Evolutionary conservation across 495 filamentous ascomycete species (phyloP).

Genomic region (Melanomma pulvis-pyrius): DNA sequence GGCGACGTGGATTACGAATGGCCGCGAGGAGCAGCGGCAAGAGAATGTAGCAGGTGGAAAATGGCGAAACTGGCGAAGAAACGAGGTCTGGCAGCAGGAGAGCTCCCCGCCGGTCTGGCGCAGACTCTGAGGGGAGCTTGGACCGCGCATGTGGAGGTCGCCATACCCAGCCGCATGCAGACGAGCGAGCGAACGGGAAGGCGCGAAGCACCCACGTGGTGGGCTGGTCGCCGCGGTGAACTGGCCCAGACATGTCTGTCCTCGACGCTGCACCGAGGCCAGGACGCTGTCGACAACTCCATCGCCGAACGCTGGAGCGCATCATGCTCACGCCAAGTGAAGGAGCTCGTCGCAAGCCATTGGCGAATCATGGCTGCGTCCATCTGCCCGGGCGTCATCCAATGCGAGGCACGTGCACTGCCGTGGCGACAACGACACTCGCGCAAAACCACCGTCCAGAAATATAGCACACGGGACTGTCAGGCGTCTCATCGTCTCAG

Average conservation of each 20-base stretch:
- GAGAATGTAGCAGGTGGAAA: background rate
- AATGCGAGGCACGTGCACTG: background rate
- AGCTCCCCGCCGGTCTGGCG: background rate
- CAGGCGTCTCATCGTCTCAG: background rate
- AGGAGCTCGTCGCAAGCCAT: background rate
- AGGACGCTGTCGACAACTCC: too few species aligned
- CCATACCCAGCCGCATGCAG: background rate
- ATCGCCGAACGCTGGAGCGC: too few species aligned
- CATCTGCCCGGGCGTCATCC: background rate
- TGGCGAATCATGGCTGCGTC: background rate
- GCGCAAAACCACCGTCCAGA: too few species aligned
- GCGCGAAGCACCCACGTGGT: background rate
- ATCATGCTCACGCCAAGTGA: background rate
- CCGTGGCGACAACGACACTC: background rate
- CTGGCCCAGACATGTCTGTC: too few species aligned
- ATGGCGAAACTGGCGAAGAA: background rate
- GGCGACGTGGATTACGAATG: background rate
- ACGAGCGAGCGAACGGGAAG: background rate
- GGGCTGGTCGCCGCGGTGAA: too few species aligned
- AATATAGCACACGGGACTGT: too few species aligned
- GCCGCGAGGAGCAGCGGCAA: background rate
- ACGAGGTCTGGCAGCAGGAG: too few species aligned
- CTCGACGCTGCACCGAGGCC: too few species aligned
- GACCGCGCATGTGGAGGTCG: background rate
- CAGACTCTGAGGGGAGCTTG: background rate